Percentiles rank a stretch among this genome's conserved stretches.
These are phyloP conservation scores for Metschnikowia lunata DNA, from an alignment of 805 yeast species.

Conservation along the genomic window DNA sequence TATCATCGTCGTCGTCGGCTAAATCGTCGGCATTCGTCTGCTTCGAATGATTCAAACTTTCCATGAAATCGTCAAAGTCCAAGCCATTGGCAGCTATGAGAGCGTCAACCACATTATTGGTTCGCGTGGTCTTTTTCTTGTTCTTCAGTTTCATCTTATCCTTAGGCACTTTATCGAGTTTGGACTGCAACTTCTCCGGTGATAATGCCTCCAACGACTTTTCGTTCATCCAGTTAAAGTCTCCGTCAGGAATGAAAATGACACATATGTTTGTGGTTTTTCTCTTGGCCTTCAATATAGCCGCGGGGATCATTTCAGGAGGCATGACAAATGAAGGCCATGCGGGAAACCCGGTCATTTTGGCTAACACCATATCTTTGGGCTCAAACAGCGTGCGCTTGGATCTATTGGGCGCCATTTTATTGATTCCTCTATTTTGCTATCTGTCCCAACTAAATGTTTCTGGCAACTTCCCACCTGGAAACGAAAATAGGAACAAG, in stretches of 20 bases:
- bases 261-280: conserved; percentile 37
- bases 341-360: conserved; percentile 42
- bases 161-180: conserved; percentile 26
- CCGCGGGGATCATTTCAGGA: conserved; percentile 29
- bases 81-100: conserved; percentile 34
- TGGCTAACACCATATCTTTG: conserved; percentile 41
- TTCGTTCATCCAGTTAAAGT: conserved; percentile 42
- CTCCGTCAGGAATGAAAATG: conserved; percentile 44
- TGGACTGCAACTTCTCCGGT: conserved; percentile 25
- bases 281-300: conserved; percentile 33
- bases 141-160: conserved; percentile 19
- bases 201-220: conserved; percentile 32
- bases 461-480: too few species aligned
- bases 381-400: conserved; percentile 23
- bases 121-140: conserved; percentile 23
- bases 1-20: conserved; percentile 13
- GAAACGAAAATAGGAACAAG: too few species aligned
- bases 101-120: conserved; percentile 34
- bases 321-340: conserved; percentile 52
- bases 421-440: not conserved
- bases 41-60: conserved; percentile 20
- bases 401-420: conserved; percentile 33
- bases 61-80: conserved; percentile 35
- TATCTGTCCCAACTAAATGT: too few species aligned
- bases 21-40: conserved; percentile 1